A percentile compares a stretch with the other conserved stretches of the same genome.
These are phyloP conservation scores for Chlamydomonas schloesseri DNA, from an alignment of 139 green algal species.

Conservation along the genomic window DNA sequence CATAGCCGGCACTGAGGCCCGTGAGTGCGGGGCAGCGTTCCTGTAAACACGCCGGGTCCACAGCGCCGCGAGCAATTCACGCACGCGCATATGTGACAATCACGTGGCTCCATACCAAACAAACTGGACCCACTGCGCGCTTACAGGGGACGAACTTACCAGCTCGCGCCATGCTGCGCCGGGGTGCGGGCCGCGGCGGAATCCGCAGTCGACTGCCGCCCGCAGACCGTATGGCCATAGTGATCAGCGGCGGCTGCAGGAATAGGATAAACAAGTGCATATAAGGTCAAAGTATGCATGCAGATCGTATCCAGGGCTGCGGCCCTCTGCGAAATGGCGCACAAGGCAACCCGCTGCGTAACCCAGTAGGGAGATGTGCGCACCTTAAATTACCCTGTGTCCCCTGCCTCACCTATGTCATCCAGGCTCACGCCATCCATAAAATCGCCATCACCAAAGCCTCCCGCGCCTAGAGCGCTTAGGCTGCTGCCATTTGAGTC, in stretches of 20 bases:
- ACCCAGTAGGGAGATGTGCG: too few species aligned
- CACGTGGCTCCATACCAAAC: too few species aligned
- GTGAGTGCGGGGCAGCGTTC: too few species aligned
- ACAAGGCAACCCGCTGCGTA: background rate
- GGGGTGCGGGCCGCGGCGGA: background rate
- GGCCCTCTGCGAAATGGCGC: too few species aligned
- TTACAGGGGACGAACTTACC: too few species aligned
- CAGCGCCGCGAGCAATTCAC: too few species aligned
- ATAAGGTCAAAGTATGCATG: background rate
- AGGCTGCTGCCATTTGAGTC: slow-evolving; percentile 36
- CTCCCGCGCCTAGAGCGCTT: background rate
- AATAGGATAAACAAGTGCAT: background rate
- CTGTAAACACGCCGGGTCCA: too few species aligned
- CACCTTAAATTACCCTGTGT: too few species aligned
- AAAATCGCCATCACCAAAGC: background rate
- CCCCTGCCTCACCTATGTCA: slow-evolving; percentile 5
- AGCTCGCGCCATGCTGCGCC: background rate
- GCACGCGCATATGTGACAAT: too few species aligned
- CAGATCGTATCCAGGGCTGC: too few species aligned
- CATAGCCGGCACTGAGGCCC: too few species aligned
- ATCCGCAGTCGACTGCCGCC: slow-evolving; percentile 20
- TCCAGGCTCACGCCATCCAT: slow-evolving; percentile 26
- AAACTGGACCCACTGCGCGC: too few species aligned
- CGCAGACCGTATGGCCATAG: slow-evolving; percentile 20
- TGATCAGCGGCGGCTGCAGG: slow-evolving; percentile 18